A percentile compares a stretch with the other conserved stretches of the same genome.
These are phyloP conservation scores for Casuarina equisetifolia DNA, from an alignment of 306 rosid species.

Conservation along the genomic window DNA sequence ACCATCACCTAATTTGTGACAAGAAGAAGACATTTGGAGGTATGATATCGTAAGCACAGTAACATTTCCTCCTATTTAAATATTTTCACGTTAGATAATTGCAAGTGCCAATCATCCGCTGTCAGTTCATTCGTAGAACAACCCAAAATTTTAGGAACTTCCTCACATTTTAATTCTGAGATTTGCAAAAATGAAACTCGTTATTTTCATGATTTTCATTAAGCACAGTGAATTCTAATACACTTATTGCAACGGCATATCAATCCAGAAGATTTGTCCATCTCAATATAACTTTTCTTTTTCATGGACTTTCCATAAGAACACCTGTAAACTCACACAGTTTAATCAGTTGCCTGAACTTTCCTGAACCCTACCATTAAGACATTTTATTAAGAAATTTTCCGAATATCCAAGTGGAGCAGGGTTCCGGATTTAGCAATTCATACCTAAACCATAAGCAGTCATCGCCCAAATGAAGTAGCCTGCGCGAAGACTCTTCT, in stretches of 20 bases:
- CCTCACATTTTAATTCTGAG: neutral
- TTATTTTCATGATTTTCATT: too few relatives aligned
- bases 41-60: neutral
- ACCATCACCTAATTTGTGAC: neutral
- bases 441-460: slow-evolving; percentile 96
- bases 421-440: slow-evolving; percentile 5
- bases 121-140: neutral
- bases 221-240: neutral
- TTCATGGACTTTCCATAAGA: neutral
- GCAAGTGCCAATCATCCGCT: neutral
- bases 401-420: neutral
- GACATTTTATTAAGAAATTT: slow-evolving; percentile 1
- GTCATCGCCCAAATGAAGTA: slow-evolving; percentile 97
- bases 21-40: neutral
- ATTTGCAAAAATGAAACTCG: neutral
- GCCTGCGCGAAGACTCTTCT: slow-evolving; percentile 72
- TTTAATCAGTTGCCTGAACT: neutral
- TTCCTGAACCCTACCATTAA: neutral
- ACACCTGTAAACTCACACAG: neutral
- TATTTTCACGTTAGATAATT: neutral
- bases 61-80: neutral
- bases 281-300: neutral
- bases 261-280: neutral
- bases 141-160: neutral
- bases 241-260: neutral